Base-by-base conservation (phyloP, 164 flowering plant genomes). In the Annona squamosa region DNA sequence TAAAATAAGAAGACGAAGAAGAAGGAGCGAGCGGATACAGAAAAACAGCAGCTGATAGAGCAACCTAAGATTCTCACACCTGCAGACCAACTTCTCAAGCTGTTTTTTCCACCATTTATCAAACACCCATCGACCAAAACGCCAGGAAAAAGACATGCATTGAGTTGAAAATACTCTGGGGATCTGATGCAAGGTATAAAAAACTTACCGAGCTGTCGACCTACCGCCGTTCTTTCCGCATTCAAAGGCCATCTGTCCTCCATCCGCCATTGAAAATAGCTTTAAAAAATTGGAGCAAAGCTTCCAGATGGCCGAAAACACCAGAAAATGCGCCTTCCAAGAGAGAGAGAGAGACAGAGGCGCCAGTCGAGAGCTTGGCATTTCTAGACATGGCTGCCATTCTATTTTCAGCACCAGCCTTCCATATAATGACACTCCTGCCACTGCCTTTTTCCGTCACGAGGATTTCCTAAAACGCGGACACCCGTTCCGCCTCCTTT, bases 211-310 rank as follows among this genome's bases (percentile, higher is more conserved):
- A 19, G 46, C 17, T 44, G 42, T 37, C 5, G 43, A 42, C 43
- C 45, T 65, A 62, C 37, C 37, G 65, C 37, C 18, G 65, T 19
- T 63, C 65, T 66, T 63, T 66, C n/a, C 13, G 43, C n/a, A 12
- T 66, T 42, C 43, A 17, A 44, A 66, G 9, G 68, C 42, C 68
- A 66, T 66, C 46, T 66, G 68, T 66, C 26, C 2, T 66, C 68
- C 13, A 10, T n/a, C n/a, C 42, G 45, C 46, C 48, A 44, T 66
- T 42, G 10, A 9, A 66, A 52, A 44, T 1, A 13, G 46, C n/a
- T 2, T 66, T 42, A 42, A 66, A 13, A 66, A 43, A 42, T 26
- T 26, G 37, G 68, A 42, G 4, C 13, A 16, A 37, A 63, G 37
- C 9, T 52, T 5, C 4, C 65, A 63, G 65, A 63, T n/a, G 37